These are phyloP conservation scores for Stellera chamaejasme DNA, from an alignment of 345 rosid genomes.

Conservation along the genomic window DNA sequence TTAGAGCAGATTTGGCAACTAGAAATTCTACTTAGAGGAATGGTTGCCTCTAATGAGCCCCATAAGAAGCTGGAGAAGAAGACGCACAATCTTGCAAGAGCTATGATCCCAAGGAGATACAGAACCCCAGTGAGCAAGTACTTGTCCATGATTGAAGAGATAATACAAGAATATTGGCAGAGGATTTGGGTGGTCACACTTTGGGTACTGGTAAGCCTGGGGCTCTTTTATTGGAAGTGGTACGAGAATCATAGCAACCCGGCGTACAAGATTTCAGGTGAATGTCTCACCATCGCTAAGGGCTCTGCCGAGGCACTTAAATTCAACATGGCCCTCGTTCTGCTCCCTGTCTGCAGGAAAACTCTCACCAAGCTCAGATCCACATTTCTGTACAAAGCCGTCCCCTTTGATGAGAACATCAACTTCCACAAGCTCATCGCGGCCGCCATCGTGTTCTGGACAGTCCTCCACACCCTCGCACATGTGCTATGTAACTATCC, in stretches of 20 bases:
- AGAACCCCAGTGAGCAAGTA: conserved; percentile 54
- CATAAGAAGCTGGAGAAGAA: conserved; percentile 18
- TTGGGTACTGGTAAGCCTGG: conserved; percentile 37
- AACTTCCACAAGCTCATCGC: conserved; percentile 81
- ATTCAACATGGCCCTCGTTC: conserved; percentile 83
- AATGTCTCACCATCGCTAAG: conserved; percentile 75
- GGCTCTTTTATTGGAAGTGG: conserved; percentile 59
- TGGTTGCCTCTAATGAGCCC: conserved; percentile 46
- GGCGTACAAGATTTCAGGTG: conserved; percentile 57
- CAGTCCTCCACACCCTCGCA: conserved; percentile 35
- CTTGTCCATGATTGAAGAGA: conserved; percentile 32
- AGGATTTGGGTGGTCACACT: conserved; percentile 50
- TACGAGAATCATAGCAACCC: conserved; percentile 20
- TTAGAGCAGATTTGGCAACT: conserved; percentile 82
- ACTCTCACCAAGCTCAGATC: conserved; percentile 71
- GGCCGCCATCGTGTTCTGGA: conserved; percentile 31
- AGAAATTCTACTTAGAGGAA: conserved; percentile 66
- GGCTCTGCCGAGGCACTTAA: conserved; percentile 86
- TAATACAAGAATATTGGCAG: conserved; percentile 51
- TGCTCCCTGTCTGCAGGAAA: conserved; percentile 71
- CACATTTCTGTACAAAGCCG: conserved; percentile 33
- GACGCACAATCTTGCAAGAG: conserved; percentile 43
- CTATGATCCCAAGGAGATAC: conserved; percentile 78
- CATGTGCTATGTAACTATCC: conserved; percentile 68
- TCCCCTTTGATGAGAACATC: conserved; percentile 92